phyloP scores from a whole-genome alignment of 2,329 filamentous ascomycete species.

The Tolypocladium paradoxum region DNA sequence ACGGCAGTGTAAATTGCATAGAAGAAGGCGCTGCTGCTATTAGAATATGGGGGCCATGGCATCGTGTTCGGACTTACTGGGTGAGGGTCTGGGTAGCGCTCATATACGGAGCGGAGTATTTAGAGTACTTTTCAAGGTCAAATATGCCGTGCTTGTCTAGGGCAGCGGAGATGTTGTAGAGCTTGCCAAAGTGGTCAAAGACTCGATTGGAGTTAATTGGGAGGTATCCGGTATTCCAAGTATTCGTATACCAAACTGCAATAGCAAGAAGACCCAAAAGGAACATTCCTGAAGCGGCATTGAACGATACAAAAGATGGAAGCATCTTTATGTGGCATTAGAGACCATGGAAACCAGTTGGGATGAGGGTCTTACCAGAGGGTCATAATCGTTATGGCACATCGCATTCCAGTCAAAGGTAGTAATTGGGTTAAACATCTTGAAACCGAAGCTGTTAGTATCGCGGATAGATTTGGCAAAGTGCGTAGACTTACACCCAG shows the following conservation, averaged over 20 bases:
- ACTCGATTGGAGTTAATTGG: constrained; percentile 29
- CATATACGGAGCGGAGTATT: constrained; percentile 31
- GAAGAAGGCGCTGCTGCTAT: constrained; percentile 18
- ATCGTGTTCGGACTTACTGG: constrained; percentile 11
- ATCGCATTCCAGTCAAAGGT: constrained; percentile 33
- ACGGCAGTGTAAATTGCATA: constrained; percentile 30
- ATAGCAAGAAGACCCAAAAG: constrained; percentile 16
- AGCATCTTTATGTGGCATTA: constrained; percentile 10
- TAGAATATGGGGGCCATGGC: not conserved
- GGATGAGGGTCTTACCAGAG: constrained; percentile 12
- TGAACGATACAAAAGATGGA: constrained; percentile 25
- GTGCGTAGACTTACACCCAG: constrained; percentile 14
- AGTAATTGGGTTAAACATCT: constrained; percentile 25
- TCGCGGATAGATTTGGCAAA: not conserved
- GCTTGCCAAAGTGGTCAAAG: constrained; percentile 26
- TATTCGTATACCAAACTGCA: constrained; percentile 20
- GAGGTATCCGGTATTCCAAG: constrained; percentile 24
- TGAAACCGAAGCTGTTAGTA: not conserved
- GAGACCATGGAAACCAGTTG: not conserved
- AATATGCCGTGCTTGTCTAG: constrained; percentile 24
- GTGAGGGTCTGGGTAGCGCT: constrained; percentile 21
- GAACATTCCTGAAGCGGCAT: constrained; percentile 19
- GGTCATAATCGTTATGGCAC: constrained; percentile 12
- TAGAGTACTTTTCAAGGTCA: constrained; percentile 24
- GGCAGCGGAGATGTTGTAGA: constrained; percentile 25